Percentiles rank a stretch among this genome's conserved stretches.
phyloP scores from a whole-genome alignment of 1,139 yeast genomes.

The Nakaseomyces delphensis region DNA sequence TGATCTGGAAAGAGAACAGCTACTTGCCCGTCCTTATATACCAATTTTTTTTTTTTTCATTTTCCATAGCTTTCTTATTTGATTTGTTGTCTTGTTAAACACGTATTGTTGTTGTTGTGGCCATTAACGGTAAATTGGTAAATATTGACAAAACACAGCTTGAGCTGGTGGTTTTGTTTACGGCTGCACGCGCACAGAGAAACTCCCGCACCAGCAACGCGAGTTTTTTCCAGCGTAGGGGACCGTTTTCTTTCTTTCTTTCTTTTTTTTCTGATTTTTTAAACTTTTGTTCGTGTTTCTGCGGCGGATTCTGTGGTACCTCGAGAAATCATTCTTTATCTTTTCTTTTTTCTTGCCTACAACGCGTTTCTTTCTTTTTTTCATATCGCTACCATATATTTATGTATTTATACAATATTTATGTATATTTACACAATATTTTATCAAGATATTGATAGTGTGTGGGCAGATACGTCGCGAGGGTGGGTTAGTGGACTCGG shows the following conservation, averaged over 20 bases:
- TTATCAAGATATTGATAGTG: too few relatives aligned
- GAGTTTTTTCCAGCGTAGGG: too few relatives aligned
- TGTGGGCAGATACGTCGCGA: neutral
- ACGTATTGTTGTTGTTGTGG: too few relatives aligned
- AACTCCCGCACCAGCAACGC: neutral
- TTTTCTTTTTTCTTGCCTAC: neutral
- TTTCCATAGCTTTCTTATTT: too few relatives aligned
- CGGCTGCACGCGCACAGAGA: too few relatives aligned
- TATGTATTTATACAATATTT: too few relatives aligned
- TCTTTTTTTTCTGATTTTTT: too few relatives aligned
- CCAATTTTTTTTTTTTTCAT: neutral
- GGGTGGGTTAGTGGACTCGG: neutral
- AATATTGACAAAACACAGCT: neutral
- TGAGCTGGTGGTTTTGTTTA: too few relatives aligned
- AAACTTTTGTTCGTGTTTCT: too few relatives aligned
- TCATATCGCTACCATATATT: neutral
- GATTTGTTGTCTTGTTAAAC: too few relatives aligned
- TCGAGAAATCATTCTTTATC: neutral
- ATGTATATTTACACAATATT: too few relatives aligned
- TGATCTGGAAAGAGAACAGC: neutral
- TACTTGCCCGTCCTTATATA: neutral
- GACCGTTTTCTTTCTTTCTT: too few relatives aligned
- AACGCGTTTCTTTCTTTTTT: neutral
- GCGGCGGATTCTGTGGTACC: neutral
- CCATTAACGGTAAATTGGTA: neutral